Conservation (phyloP, 192 early-diverging fungal genomes). For the Hyaloraphidium curvatum region DNA sequence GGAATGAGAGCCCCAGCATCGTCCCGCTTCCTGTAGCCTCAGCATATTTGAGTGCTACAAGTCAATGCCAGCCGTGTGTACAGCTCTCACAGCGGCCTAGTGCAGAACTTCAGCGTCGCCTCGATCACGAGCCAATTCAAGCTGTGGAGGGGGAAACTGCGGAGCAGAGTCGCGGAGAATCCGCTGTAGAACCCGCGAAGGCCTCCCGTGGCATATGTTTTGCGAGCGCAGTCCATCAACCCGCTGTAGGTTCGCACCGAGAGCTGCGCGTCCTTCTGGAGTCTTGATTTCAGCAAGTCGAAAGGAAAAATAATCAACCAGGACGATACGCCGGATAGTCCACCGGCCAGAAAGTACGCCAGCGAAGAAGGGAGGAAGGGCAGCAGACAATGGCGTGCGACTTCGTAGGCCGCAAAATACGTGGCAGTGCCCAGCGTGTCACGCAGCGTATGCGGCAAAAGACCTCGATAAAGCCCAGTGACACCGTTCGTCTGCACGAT, state of each 20-base stretch:
- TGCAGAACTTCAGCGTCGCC: constrained; percentile 14
- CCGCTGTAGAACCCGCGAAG: constrained; percentile 48
- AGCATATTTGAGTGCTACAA: too few species aligned
- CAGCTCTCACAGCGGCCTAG: background rate
- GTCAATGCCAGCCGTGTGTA: too few species aligned
- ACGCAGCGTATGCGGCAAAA: constrained; percentile 23
- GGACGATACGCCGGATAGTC: constrained; percentile 50
- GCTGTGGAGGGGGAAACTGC: constrained; percentile 61
- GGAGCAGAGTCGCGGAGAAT: constrained; percentile 46
- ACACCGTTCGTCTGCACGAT: constrained; percentile 9
- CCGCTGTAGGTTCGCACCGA: constrained; percentile 20
- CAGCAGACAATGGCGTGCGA: constrained; percentile 18
- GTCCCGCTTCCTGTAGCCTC: too few species aligned
- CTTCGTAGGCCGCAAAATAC: constrained; percentile 55
- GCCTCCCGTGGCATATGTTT: constrained; percentile 32
- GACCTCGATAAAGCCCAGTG: constrained; percentile 24
- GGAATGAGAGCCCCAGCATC: too few species aligned
- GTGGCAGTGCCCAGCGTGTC: constrained; percentile 46
- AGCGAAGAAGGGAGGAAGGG: constrained; percentile 3
- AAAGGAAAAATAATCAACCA: constrained; percentile 63
- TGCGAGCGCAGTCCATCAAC: constrained; percentile 22
- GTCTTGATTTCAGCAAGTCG: constrained; percentile 51
- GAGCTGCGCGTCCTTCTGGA: constrained; percentile 50
- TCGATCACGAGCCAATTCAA: constrained; percentile 71
- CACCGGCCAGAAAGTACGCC: constrained; percentile 57